Conservation (phyloP, 2,329 filamentous ascomycete species). For the Botrytis byssoidea region DNA sequence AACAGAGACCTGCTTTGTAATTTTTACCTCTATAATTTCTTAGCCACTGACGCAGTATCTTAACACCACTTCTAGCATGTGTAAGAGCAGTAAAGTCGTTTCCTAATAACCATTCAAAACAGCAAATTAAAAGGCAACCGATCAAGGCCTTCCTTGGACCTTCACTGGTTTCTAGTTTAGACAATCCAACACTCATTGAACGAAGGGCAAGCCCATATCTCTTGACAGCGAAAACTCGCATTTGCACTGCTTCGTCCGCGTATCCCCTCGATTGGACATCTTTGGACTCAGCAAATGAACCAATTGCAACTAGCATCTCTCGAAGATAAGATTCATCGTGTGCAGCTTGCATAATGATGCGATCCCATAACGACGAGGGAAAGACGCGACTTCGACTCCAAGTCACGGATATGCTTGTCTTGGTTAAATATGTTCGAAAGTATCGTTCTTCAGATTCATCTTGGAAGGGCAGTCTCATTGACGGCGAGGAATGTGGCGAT, state of each 20-base stretch:
- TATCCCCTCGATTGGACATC: conserved; percentile 5
- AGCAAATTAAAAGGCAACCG: conserved; percentile 20
- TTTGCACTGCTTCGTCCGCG: conserved; percentile 3
- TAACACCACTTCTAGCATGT: conserved; percentile 17
- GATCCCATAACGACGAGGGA: conserved; percentile 60
- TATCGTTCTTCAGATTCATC: conserved; percentile 46
- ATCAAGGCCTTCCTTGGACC: conserved; percentile 22
- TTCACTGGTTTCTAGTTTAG: not conserved
- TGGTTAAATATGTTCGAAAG: conserved; percentile 17
- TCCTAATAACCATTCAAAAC: conserved; percentile 22
- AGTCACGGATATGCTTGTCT: conserved; percentile 41
- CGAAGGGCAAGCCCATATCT: conserved; percentile 21
- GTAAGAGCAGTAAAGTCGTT: conserved; percentile 15
- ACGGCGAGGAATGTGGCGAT: conserved; percentile 3
- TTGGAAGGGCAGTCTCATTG: conserved; percentile 10
- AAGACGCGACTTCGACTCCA: conserved; percentile 48
- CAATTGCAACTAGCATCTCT: conserved; percentile 63
- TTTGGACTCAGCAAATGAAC: conserved; percentile 45
- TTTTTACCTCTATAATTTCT: conserved; percentile 1
- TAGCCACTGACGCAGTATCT: conserved; percentile 15
- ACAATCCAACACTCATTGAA: conserved; percentile 17
- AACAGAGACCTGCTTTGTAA: conserved; percentile 6
- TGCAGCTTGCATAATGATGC: conserved; percentile 60
- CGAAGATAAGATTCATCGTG: conserved; percentile 58
- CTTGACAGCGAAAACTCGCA: conserved; percentile 17